Evolutionary conservation across 2,329 filamentous ascomycete species (phyloP).

Genomic region (Microcyclospora tardicrescens): DNA sequence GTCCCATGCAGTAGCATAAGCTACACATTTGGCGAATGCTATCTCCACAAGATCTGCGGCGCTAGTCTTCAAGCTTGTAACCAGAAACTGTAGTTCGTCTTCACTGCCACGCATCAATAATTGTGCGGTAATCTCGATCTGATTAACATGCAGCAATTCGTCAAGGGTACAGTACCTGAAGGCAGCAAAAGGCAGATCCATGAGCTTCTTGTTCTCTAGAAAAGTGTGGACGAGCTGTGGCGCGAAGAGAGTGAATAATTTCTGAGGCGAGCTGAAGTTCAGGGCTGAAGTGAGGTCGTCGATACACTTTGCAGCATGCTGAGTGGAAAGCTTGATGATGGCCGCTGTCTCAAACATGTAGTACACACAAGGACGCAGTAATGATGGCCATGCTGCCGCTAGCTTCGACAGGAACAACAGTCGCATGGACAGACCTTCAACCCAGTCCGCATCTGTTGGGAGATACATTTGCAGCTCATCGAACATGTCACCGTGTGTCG

Average conservation of each 20-base stretch:
- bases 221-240: constrained; percentile 86
- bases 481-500: constrained; percentile 71
- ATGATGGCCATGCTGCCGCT: constrained; percentile 71
- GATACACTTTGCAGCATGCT: constrained; percentile 64
- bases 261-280: constrained; percentile 49
- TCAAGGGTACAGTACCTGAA: constrained; percentile 63
- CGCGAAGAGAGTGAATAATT: constrained; percentile 72
- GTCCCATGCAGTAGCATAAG: constrained; percentile 73
- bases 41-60: constrained; percentile 47
- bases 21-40: constrained; percentile 66
- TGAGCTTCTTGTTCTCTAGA: constrained; percentile 54
- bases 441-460: constrained; percentile 56
- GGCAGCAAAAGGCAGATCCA: constrained; percentile 68
- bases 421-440: constrained; percentile 76
- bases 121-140: constrained; percentile 67
- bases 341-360: constrained; percentile 87
- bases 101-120: constrained; percentile 70
- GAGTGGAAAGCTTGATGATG: constrained; percentile 49
- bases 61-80: constrained; percentile 41
- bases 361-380: constrained; percentile 78
- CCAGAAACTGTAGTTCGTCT: constrained; percentile 47
- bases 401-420: constrained; percentile 63
- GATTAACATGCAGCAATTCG: constrained; percentile 56
- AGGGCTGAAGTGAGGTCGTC: constrained; percentile 52
- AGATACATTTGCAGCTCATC: constrained; percentile 69